Conservation (phyloP, 1,139 yeast species). For the Eremothecium cymbalariae region DNA sequence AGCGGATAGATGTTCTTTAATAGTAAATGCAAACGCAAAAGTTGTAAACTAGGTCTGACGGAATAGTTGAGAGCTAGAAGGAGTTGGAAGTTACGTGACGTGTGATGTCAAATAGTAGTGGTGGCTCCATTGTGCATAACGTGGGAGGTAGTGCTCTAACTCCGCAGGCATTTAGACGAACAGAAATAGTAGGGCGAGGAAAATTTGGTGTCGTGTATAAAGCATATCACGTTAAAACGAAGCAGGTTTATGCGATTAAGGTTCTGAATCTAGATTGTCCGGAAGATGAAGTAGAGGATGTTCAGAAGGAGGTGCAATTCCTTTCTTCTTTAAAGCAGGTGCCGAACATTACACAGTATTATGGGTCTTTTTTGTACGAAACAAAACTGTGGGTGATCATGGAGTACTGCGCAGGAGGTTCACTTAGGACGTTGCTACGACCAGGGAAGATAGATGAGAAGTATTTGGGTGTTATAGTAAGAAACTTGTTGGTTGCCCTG, state of each 20-base stretch:
- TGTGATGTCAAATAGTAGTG: conserved; percentile 1
- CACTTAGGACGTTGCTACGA: conserved; percentile 74
- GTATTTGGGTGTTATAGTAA: conserved; percentile 68
- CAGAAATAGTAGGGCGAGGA: conserved; percentile 91
- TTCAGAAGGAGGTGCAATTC: conserved; percentile 86
- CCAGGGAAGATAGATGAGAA: conserved; percentile 86
- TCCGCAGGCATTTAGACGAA: conserved; percentile 51
- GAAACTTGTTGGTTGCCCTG: conserved; percentile 74
- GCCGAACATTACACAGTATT: conserved; percentile 88
- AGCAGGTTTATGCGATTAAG: conserved; percentile 83
- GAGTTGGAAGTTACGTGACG: no score
- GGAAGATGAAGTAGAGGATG: conserved; percentile 90
- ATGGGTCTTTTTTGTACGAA: conserved; percentile 79
- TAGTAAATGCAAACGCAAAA: no score
- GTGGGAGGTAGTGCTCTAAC: neutral
- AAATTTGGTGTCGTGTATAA: conserved; percentile 95
- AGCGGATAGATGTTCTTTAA: no score
- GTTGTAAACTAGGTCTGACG: no score
- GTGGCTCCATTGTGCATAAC: neutral
- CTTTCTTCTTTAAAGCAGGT: conserved; percentile 72
- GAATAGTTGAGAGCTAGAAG: no score
- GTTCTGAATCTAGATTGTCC: conserved; percentile 87
- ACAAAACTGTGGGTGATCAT: conserved; percentile 93
- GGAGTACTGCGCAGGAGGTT: conserved; percentile 98
- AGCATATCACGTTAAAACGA: conserved; percentile 45